phyloP scores from a whole-genome alignment of 192 early-diverging fungal genomes.

The Entomortierella parvispora region DNA sequence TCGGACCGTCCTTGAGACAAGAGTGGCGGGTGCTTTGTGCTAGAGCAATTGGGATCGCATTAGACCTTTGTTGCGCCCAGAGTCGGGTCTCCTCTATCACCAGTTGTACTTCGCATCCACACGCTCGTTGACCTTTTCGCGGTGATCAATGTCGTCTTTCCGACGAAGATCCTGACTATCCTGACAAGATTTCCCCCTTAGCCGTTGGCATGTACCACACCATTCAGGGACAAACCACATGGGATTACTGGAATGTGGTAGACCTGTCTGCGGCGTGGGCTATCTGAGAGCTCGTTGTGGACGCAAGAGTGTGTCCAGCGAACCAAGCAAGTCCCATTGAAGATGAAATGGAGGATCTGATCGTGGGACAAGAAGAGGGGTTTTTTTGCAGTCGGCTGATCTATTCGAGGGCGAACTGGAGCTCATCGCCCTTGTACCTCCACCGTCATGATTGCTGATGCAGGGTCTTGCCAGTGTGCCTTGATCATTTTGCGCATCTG shows the following conservation, averaged over 20 bases:
- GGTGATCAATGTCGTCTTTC: constrained; percentile 32
- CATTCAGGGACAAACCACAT: constrained; percentile 8
- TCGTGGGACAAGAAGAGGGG: no score
- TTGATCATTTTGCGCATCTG: no score
- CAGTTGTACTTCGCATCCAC: constrained; percentile 36
- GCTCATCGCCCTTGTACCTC: constrained; percentile 35
- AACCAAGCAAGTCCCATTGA: no score
- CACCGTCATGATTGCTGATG: constrained; percentile 44
- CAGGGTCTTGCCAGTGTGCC: neutral
- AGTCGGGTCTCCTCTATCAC: constrained; percentile 39
- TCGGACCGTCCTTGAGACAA: constrained; percentile 15
- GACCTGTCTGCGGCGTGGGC: constrained; percentile 28
- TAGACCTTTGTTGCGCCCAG: constrained; percentile 50
- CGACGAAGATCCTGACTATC: constrained; percentile 15
- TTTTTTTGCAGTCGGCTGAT: no score
- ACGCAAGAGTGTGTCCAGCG: no score
- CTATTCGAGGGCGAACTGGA: no score
- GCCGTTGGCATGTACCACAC: neutral
- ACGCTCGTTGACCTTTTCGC: constrained; percentile 37
- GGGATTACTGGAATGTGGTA: no score
- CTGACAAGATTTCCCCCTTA: neutral
- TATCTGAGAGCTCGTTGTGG: no score
- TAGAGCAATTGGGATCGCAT: constrained; percentile 53
- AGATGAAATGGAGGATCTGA: no score
- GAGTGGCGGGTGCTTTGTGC: constrained; percentile 53